Percentiles rank a stretch among this genome's conserved stretches.
phyloP scores from a whole-genome alignment of 2,329 filamentous ascomycete genomes.

The Xylariaceae sp. region DNA sequence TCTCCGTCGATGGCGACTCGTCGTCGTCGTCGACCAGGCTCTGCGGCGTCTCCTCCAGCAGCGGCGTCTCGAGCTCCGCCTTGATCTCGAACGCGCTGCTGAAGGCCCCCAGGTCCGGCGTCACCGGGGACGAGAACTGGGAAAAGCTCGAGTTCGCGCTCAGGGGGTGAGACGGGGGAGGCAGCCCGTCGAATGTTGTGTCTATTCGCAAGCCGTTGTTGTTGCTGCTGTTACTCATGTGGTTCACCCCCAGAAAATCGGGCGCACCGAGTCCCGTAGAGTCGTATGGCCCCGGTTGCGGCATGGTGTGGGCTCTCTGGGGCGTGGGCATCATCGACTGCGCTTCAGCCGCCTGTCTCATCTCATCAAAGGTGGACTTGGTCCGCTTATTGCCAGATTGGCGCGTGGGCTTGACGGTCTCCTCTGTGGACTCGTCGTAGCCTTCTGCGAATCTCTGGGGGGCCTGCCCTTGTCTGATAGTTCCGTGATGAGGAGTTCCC shows the following conservation, averaged over 20 bases:
- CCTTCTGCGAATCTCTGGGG: slow-evolving; percentile 49
- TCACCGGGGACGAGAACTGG: slow-evolving; percentile 45
- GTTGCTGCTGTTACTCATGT: no score
- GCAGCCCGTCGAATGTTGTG: slow-evolving; percentile 31
- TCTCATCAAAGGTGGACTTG: slow-evolving; percentile 50
- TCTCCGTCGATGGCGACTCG: slow-evolving; percentile 16
- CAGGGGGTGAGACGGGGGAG: slow-evolving; percentile 26
- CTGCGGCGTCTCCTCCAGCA: slow-evolving; percentile 6
- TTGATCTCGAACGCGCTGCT: slow-evolving; percentile 36
- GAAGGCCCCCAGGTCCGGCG: slow-evolving; percentile 38
- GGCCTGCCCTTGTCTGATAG: slow-evolving; percentile 33
- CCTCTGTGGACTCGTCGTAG: slow-evolving; percentile 60
- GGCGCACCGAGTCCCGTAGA: slow-evolving; percentile 46
- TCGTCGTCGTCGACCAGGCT: slow-evolving; percentile 11
- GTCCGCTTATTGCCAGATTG: slow-evolving; percentile 35
- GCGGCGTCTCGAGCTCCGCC: slow-evolving; percentile 28
- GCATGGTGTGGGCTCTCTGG: slow-evolving; percentile 43
- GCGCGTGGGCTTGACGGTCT: slow-evolving; percentile 52
- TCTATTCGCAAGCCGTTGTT: slow-evolving; percentile 28
- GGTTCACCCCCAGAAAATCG: slow-evolving; percentile 47
- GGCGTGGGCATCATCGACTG: slow-evolving; percentile 45
- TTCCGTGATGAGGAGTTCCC: slow-evolving; percentile 50
- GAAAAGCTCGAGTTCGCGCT: slow-evolving; percentile 40
- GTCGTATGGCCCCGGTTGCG: slow-evolving; percentile 31
- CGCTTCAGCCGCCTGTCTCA: slow-evolving; percentile 49